These are phyloP conservation scores for Ustilago nuda DNA, from an alignment of 1,284 basidiomycete species.

Conservation along the genomic window DNA sequence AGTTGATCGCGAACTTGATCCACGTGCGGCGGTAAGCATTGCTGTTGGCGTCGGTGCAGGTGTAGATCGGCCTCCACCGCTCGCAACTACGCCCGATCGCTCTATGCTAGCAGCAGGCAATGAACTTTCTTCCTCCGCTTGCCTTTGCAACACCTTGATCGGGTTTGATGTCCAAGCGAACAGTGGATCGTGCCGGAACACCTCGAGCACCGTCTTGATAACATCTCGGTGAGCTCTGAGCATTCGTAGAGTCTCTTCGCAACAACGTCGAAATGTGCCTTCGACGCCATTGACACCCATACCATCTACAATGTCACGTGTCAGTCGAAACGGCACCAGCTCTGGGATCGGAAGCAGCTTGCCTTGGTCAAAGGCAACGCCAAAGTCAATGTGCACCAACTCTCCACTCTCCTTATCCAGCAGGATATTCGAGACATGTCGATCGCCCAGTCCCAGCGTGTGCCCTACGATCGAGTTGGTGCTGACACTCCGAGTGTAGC, in stretches of 20 bases:
- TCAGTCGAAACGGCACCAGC: constrained; percentile 92
- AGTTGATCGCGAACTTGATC: constrained; percentile 15
- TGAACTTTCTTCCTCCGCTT: constrained; percentile 37
- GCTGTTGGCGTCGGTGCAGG: constrained; percentile 19
- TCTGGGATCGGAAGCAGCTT: constrained; percentile 85
- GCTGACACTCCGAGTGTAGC: constrained; percentile 90
- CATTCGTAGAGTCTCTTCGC: constrained; percentile 92
- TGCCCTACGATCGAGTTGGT: constrained; percentile 95
- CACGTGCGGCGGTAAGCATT: not conserved
- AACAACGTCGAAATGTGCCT: constrained; percentile 93
- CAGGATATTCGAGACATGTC: constrained; percentile 92
- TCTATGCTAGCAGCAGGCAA: constrained; percentile 18
- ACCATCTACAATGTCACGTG: constrained; percentile 91
- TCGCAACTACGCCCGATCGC: constrained; percentile 16
- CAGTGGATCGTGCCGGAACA: constrained; percentile 95
- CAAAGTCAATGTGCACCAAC: constrained; percentile 93
- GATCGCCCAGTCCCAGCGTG: constrained; percentile 90
- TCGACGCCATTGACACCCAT: constrained; percentile 90
- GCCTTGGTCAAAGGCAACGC: constrained; percentile 95
- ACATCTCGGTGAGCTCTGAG: constrained; percentile 85
- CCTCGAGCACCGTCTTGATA: constrained; percentile 93
- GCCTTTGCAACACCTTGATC: constrained; percentile 56
- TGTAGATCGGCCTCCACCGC: constrained; percentile 10
- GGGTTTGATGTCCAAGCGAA: constrained; percentile 78
- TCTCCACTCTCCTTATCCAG: constrained; percentile 86